phyloP scores from a whole-genome alignment of 176 grass and related monocot species.

The Carex cristatella region DNA sequence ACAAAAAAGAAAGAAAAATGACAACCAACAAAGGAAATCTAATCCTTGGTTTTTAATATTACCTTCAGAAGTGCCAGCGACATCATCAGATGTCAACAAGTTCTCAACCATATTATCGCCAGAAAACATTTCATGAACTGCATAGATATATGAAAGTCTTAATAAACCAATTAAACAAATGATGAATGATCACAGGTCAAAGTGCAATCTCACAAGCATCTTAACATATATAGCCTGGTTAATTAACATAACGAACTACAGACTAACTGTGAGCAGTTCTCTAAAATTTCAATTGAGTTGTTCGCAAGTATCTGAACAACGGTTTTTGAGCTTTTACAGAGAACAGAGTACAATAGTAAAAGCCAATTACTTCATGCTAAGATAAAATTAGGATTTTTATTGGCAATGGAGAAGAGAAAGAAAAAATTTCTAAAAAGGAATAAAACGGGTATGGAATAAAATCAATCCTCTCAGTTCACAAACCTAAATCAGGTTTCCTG shows the following conservation, averaged over 20 bases:
- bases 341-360: neutral
- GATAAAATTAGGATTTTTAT: neutral
- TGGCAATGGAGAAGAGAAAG: neutral
- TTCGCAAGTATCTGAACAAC: neutral
- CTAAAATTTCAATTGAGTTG: neutral
- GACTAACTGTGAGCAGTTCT: neutral
- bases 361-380: neutral
- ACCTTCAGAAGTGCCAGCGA: neutral
- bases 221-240: neutral
- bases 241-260: neutral
- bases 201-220: neutral
- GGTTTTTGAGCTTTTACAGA: neutral
- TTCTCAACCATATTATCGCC: neutral
- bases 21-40: neutral
- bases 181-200: neutral
- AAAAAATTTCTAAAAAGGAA: neutral
- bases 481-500: neutral
- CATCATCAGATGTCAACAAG: neutral
- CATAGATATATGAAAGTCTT: neutral
- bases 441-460: neutral
- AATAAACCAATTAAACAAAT: neutral
- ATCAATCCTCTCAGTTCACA: neutral
- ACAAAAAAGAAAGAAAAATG: neutral
- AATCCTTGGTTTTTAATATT: neutral
- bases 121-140: neutral